Percentiles rank a stretch among this genome's conserved stretches.
Conservation (phyloP, 805 yeast species). For the Cyberlindnera euphorbiiphila region DNA sequence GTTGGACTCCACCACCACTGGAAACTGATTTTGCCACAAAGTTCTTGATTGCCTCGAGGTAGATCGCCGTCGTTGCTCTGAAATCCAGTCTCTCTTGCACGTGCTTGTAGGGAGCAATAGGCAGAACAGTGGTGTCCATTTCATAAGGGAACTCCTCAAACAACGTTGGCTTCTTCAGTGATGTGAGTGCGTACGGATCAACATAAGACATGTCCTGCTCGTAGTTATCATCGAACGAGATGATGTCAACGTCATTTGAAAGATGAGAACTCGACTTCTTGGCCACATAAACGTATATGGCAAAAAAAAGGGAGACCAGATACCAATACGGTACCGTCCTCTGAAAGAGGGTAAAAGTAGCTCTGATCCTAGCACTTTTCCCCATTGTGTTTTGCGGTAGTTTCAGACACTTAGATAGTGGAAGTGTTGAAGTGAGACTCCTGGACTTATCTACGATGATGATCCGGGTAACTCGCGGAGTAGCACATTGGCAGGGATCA, state of each 20-base stretch:
- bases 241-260: conserved; percentile 15
- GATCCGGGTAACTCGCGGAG: too few species aligned
- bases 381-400: too few species aligned
- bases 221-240: conserved; percentile 19
- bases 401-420: too few species aligned
- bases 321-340: conserved; percentile 23
- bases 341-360: conserved; percentile 11
- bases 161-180: conserved; percentile 18
- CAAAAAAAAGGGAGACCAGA: conserved; percentile 18
- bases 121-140: conserved; percentile 31
- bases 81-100: conserved; percentile 34
- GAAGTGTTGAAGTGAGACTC: too few species aligned
- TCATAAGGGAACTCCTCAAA: conserved; percentile 31
- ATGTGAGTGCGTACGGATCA: conserved; percentile 20
- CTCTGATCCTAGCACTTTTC: too few species aligned
- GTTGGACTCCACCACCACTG: conserved; percentile 23
- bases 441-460: too few species aligned
- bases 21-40: conserved; percentile 26
- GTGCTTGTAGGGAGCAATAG: conserved; percentile 37
- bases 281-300: conserved; percentile 20
- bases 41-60: conserved; percentile 32
- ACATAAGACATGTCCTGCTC: conserved; percentile 17
- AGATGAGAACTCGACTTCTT: conserved; percentile 5
- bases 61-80: conserved; percentile 32
- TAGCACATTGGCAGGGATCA: too few species aligned